phyloP scores from a whole-genome alignment of 2,329 filamentous ascomycete species.

The Corniculantispora saksenae region DNA sequence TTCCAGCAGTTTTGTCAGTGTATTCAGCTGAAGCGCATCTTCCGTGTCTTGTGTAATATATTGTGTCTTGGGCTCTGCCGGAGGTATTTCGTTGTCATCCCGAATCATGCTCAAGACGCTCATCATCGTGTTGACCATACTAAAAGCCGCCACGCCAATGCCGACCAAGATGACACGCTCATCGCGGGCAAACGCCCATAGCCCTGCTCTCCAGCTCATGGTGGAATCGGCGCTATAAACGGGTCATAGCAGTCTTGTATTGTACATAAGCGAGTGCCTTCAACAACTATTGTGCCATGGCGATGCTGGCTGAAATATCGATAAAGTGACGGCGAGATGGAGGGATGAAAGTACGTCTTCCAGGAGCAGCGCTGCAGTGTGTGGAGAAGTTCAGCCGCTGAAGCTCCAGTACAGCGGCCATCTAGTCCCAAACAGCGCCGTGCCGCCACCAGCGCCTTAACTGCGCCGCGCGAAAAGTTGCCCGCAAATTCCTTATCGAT shows the following conservation, averaged over 20 bases:
- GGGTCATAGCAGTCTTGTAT: background rate
- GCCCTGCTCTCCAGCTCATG: slow-evolving; percentile 41
- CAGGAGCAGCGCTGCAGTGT: background rate
- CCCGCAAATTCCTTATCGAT: slow-evolving; percentile 12
- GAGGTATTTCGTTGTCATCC: slow-evolving; percentile 66
- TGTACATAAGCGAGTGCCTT: background rate
- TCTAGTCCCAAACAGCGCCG: background rate
- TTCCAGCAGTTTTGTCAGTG: slow-evolving; percentile 65
- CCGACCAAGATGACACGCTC: slow-evolving; percentile 55
- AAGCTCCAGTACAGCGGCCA: background rate
- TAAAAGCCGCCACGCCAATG: slow-evolving; percentile 59
- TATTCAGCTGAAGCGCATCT: slow-evolving; percentile 66
- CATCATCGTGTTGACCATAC: slow-evolving; percentile 59
- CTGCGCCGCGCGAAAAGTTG: background rate
- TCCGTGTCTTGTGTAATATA: slow-evolving; percentile 77
- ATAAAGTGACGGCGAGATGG: background rate
- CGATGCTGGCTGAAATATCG: background rate
- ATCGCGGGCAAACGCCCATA: slow-evolving; percentile 43
- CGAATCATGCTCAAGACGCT: slow-evolving; percentile 60
- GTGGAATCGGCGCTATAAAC: slow-evolving; percentile 32
- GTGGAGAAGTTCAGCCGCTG: background rate
- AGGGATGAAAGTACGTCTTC: background rate
- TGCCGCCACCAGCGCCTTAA: background rate
- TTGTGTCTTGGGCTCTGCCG: slow-evolving; percentile 64
- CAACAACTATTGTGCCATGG: background rate